Evolutionary conservation across 2,329 filamentous ascomycete genomes (phyloP).

Genomic region (Harringtonia aguacate): DNA sequence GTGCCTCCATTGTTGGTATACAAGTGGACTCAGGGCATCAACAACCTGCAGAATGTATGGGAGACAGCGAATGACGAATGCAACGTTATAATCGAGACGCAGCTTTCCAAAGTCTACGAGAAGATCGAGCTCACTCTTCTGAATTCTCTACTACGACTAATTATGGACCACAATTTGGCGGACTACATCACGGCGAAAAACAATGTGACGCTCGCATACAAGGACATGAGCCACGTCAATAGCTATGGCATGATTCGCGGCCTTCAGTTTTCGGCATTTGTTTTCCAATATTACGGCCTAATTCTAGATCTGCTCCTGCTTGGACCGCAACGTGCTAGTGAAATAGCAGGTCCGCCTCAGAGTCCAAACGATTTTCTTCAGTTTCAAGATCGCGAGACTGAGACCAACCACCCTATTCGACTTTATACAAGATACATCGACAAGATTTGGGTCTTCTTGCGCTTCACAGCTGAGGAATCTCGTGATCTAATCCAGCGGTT

Average conservation of each 20-base stretch:
- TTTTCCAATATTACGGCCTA: slow-evolving; percentile 97
- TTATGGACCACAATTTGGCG: slow-evolving; percentile 99
- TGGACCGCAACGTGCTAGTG: slow-evolving; percentile 89
- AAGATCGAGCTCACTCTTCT: slow-evolving; percentile 96
- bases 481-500: slow-evolving; percentile 94
- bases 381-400: slow-evolving; percentile 86
- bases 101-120: slow-evolving; percentile 98
- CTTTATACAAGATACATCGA: slow-evolving; percentile 98
- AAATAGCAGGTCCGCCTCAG: slow-evolving; percentile 89
- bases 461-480: slow-evolving; percentile 89
- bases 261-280: slow-evolving; percentile 94
- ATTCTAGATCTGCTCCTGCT: slow-evolving; percentile 89
- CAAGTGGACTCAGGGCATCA: slow-evolving; percentile 99
- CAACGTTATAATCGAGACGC: slow-evolving; percentile 97
- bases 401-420: slow-evolving; percentile 87
- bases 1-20: slow-evolving; percentile 90
- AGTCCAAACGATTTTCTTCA: slow-evolving; percentile 96
- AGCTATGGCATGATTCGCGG: slow-evolving; percentile 98
- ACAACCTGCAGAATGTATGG: slow-evolving; percentile 94
- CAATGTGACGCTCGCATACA: slow-evolving; percentile 97
- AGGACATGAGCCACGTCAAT: slow-evolving; percentile 99
- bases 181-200: slow-evolving; percentile 99
- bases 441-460: slow-evolving; percentile 95
- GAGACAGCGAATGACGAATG: slow-evolving; percentile 88
- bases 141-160: slow-evolving; percentile 82